Evolutionary conservation across 495 filamentous ascomycete species (phyloP).

Genomic region (Trypethelium eluteriae): DNA sequence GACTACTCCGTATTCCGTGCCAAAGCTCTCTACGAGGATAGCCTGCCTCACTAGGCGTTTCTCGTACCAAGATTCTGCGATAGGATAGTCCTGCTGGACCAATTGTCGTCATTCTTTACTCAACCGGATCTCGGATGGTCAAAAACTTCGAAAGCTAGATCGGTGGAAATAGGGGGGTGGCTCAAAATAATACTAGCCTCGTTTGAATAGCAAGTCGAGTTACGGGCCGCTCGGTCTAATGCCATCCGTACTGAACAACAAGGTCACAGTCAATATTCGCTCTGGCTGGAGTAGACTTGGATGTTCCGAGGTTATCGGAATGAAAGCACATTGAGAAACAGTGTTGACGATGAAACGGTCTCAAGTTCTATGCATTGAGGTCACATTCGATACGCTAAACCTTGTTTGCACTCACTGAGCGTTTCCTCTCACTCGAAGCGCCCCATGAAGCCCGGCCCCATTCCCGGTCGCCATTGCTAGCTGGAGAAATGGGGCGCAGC

Average conservation of each 20-base stretch:
- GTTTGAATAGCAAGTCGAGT: background rate
- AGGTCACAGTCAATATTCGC: background rate
- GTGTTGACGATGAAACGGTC: conserved; percentile 11
- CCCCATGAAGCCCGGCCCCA: background rate
- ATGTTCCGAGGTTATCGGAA: background rate
- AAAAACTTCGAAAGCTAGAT: background rate
- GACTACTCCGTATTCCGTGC: too few species aligned
- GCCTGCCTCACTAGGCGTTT: conserved; percentile 2
- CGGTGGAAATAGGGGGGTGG: background rate
- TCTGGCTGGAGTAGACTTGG: background rate
- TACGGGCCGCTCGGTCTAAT: background rate
- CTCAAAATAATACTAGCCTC: background rate
- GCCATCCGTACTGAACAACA: background rate
- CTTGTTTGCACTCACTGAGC: background rate
- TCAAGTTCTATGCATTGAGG: background rate
- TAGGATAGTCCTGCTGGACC: background rate
- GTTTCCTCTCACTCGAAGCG: background rate
- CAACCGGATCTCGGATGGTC: background rate
- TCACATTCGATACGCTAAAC: background rate
- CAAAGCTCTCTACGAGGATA: too few species aligned
- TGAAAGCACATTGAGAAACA: background rate
- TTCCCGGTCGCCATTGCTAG: background rate
- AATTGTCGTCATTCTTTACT: background rate
- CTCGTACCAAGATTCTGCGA: background rate
- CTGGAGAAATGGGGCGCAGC: background rate